A percentile compares a stretch with the other conserved stretches of the same genome.
Evolutionary conservation across 345 rosid species (phyloP).

Genomic region (Salix exigua): DNA sequence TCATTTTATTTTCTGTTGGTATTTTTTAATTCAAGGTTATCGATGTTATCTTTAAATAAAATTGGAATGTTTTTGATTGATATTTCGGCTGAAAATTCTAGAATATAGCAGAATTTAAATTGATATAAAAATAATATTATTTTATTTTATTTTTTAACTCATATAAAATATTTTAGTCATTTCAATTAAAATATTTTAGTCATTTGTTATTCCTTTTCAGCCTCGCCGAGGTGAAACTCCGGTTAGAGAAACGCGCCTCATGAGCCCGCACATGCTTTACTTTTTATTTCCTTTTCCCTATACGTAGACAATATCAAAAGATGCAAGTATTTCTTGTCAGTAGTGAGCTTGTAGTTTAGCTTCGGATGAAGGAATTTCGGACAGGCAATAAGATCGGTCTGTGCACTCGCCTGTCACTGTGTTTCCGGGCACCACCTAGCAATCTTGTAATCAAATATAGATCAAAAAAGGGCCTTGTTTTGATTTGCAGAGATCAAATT

Average conservation of each 20-base stretch:
- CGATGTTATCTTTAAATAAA: no score
- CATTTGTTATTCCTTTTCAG: neutral
- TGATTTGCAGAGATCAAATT: neutral
- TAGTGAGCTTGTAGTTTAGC: neutral
- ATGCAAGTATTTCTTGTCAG: neutral
- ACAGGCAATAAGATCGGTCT: neutral
- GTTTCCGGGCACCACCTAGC: neutral
- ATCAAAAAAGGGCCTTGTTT: neutral
- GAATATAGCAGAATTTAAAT: no score
- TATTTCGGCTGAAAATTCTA: no score
- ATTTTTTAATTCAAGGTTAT: no score
- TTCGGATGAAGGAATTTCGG: neutral
- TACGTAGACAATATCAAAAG: neutral
- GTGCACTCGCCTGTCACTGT: neutral
- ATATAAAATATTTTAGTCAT: no score
- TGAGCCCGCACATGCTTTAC: neutral
- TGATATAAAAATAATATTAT: no score
- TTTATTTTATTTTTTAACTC: no score
- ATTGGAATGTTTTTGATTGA: no score
- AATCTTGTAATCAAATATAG: neutral
- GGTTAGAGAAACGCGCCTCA: neutral
- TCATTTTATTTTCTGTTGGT: neutral
- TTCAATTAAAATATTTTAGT: no score
- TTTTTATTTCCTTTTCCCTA: neutral
- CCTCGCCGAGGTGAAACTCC: neutral